phyloP scores from a whole-genome alignment of 257 asterid species.

The Penstemon newberryi region DNA sequence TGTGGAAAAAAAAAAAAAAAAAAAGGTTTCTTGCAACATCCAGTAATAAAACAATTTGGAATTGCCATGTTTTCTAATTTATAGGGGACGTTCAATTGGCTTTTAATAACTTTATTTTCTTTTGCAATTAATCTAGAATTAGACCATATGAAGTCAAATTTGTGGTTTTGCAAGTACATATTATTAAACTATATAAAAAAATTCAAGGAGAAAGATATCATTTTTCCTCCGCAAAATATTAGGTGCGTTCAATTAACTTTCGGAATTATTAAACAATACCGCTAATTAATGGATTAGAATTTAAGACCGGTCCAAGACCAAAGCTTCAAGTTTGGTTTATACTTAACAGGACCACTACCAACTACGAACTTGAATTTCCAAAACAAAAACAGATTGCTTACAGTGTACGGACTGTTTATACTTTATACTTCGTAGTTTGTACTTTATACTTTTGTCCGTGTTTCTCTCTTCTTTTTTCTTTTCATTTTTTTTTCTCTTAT shows the following conservation, averaged over 20 bases:
- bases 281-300: not conserved
- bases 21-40: too few relatives aligned
- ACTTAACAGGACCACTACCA: not conserved
- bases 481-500: too few relatives aligned
- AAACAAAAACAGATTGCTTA: conserved; percentile 7
- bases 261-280: not conserved
- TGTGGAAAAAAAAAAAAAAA: too few relatives aligned
- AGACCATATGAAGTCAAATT: not conserved
- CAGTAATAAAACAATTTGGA: too few relatives aligned
- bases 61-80: too few relatives aligned
- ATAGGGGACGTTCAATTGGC: not conserved
- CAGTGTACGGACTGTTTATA: not conserved
- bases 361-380: conserved; percentile 10
- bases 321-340: conserved; percentile 13
- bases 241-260: conserved; percentile 1
- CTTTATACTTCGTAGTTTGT: not conserved
- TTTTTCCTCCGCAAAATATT: not conserved
- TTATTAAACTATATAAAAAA: not conserved
- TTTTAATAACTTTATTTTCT: conserved; percentile 5
- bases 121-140: not conserved
- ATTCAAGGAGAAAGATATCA: too few relatives aligned
- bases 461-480: too few relatives aligned
- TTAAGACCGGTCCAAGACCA: conserved; percentile 7
- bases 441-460: not conserved
- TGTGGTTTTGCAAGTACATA: not conserved